Conservation (phyloP, 2,329 filamentous ascomycete genomes). For the Ophiostoma triangulosporum region DNA sequence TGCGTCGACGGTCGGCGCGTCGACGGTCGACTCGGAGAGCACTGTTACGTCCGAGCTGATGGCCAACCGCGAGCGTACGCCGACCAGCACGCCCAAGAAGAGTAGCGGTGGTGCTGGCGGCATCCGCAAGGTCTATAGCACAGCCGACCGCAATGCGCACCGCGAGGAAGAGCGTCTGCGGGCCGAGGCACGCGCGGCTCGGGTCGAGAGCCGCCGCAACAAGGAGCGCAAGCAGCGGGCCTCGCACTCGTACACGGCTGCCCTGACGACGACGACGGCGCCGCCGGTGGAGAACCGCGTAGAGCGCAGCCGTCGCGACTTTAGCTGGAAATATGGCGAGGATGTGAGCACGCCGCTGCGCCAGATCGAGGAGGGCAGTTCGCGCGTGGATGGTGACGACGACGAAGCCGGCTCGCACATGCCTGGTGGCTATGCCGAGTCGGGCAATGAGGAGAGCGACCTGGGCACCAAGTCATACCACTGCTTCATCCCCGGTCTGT, state of each 20-base stretch:
- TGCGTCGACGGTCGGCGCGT: conserved; percentile 32
- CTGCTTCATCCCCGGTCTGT: conserved; percentile 40
- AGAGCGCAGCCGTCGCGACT: conserved; percentile 29
- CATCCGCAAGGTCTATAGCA: conserved; percentile 50
- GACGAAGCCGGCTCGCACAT: conserved; percentile 19
- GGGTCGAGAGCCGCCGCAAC: conserved; percentile 35
- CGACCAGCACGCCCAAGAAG: conserved; percentile 39
- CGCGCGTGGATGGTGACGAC: conserved; percentile 17
- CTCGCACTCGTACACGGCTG: conserved; percentile 4
- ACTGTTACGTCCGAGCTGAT: conserved; percentile 50
- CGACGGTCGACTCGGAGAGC: conserved; percentile 21
- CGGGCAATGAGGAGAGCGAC: conserved; percentile 26
- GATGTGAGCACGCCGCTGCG: conserved; percentile 16
- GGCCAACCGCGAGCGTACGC: conserved; percentile 41
- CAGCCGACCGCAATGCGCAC: conserved; percentile 37
- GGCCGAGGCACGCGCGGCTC: conserved; percentile 41
- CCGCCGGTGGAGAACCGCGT: background rate
- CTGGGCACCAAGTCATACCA: conserved; percentile 44
- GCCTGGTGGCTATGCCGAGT: conserved; percentile 22
- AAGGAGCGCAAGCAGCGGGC: conserved; percentile 29
- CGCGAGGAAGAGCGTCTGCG: conserved; percentile 42
- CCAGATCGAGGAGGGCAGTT: conserved; percentile 21
- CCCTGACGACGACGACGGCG: background rate
- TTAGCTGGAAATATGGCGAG: conserved; percentile 38
- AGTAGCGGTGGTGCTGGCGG: conserved; percentile 17